phyloP scores from a whole-genome alignment of 305 asterid genomes.

The Fraxinus sp. region DNA sequence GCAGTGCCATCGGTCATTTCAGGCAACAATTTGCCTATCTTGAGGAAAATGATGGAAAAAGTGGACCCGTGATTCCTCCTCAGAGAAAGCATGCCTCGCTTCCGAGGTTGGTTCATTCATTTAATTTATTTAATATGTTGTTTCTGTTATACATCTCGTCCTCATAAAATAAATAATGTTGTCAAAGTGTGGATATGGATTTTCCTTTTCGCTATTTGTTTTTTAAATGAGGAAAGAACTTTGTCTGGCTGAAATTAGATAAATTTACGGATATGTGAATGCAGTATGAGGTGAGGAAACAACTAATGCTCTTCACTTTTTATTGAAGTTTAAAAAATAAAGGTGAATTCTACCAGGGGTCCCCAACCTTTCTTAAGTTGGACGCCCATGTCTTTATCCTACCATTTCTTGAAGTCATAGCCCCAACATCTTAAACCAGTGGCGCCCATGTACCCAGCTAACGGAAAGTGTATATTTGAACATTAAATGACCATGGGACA shows the following conservation, averaged over 20 bases:
- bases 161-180: neutral
- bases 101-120: constrained; percentile 38
- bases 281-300: neutral
- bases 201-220: neutral
- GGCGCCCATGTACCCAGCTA: neutral
- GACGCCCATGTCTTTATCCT: neutral
- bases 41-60: constrained; percentile 46
- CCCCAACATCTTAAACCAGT: neutral
- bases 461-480: neutral
- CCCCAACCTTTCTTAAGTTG: neutral
- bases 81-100: constrained; percentile 50
- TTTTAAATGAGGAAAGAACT: neutral
- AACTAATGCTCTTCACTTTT: neutral
- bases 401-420: neutral
- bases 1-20: constrained; percentile 50
- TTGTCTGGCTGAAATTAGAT: neutral
- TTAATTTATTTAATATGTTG: neutral
- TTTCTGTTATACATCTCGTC: neutral
- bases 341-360: neutral
- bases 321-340: neutral
- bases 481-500: neutral
- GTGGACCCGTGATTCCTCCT: constrained; percentile 45
- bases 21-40: constrained; percentile 53
- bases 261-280: neutral
- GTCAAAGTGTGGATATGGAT: neutral